Evolutionary conservation across 345 rosid species (phyloP), one percentile per base, ranked within the genome.

Genomic region (Litchi chinensis): DNA sequence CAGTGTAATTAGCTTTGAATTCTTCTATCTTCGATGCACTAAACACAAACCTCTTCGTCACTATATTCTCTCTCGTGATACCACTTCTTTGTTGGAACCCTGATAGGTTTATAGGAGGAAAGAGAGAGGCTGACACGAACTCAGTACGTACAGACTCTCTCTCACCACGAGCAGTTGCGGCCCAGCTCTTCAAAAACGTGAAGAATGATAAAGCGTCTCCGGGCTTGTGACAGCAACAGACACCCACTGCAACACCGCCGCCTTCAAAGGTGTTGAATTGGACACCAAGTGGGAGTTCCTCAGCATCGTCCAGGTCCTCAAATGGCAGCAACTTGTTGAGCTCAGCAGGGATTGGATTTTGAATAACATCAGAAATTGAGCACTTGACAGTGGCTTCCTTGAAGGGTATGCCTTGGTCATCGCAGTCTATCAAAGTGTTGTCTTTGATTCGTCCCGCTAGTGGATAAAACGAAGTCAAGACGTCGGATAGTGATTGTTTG

Each of bases 191-290:
- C n/a, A 84, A 10, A 32, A 87, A 84, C 19, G 64, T 28, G 13
- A 81, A 65, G 19, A 59, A 10, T 2, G 87, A 77, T 5, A 70
- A 24, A 12, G 76, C 87, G 32, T 87, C 89, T 10, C 79, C 73
- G 1, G 82, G 10, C 71, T 79, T 82, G 77, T 87, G 89, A 1
- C 84, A 84, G 28, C 82, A 6, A 76, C 87, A 79, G 11, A 79
- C 21, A 12, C 83, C 71, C 22, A 87, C 13, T 15, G 63, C 88
- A 0, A 87, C n/a, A 19, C 90, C 85, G 0, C 88, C 82, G 3
- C 85, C 79, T 8, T 66, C 62, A 50, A 88, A 85, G 43, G 56
- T 26, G 48, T 82, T 88, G 76, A 83, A 65, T 76, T 90, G 93
- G 60, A 88, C 21, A 1, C 80, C 82, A 0, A 65, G 16, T 0